Conservation (phyloP, 169 alveolate genomes). For the Babesia sp. region DNA sequence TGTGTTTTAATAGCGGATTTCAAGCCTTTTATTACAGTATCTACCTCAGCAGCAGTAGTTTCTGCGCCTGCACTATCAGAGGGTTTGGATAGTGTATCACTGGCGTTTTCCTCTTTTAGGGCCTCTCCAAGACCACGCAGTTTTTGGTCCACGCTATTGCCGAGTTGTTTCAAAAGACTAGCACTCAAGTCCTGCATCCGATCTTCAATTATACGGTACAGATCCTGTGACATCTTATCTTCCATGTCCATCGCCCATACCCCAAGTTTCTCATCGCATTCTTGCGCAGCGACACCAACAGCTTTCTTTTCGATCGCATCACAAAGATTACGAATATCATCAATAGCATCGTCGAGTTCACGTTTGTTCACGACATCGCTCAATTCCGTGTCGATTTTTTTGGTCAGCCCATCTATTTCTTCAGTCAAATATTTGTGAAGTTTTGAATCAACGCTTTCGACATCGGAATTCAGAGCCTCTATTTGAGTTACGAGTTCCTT, state of each 20-base stretch:
- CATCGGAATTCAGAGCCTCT: background rate
- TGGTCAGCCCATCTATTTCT: conserved; percentile 14
- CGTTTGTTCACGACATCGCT: background rate
- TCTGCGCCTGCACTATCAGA: background rate
- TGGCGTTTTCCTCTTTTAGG: background rate
- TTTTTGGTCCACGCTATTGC: conserved; percentile 24
- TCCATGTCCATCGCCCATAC: conserved; percentile 23
- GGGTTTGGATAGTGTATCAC: background rate
- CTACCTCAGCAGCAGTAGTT: background rate
- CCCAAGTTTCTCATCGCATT: conserved; percentile 13
- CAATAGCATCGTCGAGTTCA: background rate
- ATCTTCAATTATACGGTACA: conserved; percentile 12
- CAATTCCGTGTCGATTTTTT: background rate
- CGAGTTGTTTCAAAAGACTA: conserved; percentile 11
- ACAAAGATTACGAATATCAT: background rate
- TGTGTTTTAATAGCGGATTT: background rate
- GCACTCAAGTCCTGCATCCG: conserved; percentile 10
- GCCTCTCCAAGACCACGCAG: conserved; percentile 19
- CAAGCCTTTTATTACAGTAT: background rate
- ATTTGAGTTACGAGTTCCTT: background rate
- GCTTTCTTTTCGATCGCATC: background rate
- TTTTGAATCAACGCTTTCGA: background rate
- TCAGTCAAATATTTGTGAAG: background rate
- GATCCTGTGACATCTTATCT: conserved; percentile 34
- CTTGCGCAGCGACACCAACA: conserved; percentile 8